Percentiles rank a stretch among this genome's conserved stretches.
These are phyloP conservation scores for Leersia perrieri DNA, from an alignment of 176 grass and related monocot species.

Conservation along the genomic window DNA sequence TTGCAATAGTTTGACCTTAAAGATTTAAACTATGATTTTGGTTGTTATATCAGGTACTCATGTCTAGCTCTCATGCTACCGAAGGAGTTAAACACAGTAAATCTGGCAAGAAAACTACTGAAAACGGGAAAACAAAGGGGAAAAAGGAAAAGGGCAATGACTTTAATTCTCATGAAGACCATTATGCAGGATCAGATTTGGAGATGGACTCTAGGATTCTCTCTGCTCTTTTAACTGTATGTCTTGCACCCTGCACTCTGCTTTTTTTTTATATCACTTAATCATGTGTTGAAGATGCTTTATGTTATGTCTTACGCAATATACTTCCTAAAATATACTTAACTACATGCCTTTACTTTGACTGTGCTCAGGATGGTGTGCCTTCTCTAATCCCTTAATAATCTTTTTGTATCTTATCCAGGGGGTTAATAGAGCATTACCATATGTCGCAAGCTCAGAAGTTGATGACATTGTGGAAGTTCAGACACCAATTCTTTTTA, in stretches of 20 bases:
- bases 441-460: constrained; percentile 90
- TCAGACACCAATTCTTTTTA: constrained; percentile 86
- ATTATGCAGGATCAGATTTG: constrained; percentile 49
- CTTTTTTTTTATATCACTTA: background rate
- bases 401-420: constrained; percentile 41
- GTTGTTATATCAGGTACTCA: constrained; percentile 62
- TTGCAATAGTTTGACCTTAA: background rate
- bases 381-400: constrained; percentile 9
- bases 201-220: constrained; percentile 95
- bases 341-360: constrained; percentile 12
- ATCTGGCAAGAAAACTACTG: constrained; percentile 52
- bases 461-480: constrained; percentile 91
- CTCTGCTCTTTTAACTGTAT: constrained; percentile 86
- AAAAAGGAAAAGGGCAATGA: constrained; percentile 47
- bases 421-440: constrained; percentile 97
- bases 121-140: constrained; percentile 46
- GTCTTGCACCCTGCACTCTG: constrained; percentile 19
- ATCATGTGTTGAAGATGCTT: background rate
- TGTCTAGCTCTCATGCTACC: constrained; percentile 54
- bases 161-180: constrained; percentile 41
- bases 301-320: background rate
- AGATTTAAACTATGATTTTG: background rate
- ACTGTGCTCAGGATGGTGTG: constrained; percentile 5
- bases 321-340: background rate
- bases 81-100: constrained; percentile 46